Evolutionary conservation across 2,329 filamentous ascomycete species (phyloP).

Genomic region (Xylaria sp.): DNA sequence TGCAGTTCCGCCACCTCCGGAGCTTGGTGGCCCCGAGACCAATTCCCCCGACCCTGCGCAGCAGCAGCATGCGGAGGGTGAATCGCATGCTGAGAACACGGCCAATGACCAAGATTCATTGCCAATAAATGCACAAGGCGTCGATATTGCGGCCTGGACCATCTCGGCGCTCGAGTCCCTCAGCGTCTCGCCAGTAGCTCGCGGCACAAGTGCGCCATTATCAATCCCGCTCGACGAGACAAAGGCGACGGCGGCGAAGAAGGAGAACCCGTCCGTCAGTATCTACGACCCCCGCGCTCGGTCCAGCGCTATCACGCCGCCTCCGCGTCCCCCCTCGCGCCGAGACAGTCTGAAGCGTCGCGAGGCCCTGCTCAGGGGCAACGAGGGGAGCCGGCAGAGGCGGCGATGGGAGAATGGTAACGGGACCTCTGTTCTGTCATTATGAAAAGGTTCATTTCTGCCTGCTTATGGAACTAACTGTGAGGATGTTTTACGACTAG

Average conservation of each 20-base stretch:
- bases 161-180: slow-evolving; percentile 66
- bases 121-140: slow-evolving; percentile 49
- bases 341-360: slow-evolving; percentile 70
- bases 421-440: slow-evolving; percentile 36
- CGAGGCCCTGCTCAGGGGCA: slow-evolving; percentile 85
- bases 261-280: slow-evolving; percentile 44
- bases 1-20: slow-evolving; percentile 63
- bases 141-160: slow-evolving; percentile 77
- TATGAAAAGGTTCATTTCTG: no score
- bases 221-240: slow-evolving; percentile 84
- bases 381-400: slow-evolving; percentile 86
- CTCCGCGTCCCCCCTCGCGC: slow-evolving; percentile 59
- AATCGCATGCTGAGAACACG: slow-evolving; percentile 33
- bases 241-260: slow-evolving; percentile 63
- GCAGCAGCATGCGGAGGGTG: slow-evolving; percentile 32
- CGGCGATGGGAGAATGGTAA: slow-evolving; percentile 96
- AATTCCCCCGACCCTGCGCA: slow-evolving; percentile 38
- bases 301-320: slow-evolving; percentile 47
- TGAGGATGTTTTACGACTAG: slow-evolving; percentile 57
- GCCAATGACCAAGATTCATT: slow-evolving; percentile 8
- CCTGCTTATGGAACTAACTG: slow-evolving; percentile 8
- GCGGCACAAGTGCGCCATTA: slow-evolving; percentile 71
- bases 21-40: slow-evolving; percentile 45
- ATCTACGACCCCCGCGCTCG: slow-evolving; percentile 47
- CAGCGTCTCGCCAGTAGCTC: slow-evolving; percentile 65